Evolutionary conservation across 2,329 filamentous ascomycete genomes (phyloP).

Genomic region (Hypomyces rosellus): DNA sequence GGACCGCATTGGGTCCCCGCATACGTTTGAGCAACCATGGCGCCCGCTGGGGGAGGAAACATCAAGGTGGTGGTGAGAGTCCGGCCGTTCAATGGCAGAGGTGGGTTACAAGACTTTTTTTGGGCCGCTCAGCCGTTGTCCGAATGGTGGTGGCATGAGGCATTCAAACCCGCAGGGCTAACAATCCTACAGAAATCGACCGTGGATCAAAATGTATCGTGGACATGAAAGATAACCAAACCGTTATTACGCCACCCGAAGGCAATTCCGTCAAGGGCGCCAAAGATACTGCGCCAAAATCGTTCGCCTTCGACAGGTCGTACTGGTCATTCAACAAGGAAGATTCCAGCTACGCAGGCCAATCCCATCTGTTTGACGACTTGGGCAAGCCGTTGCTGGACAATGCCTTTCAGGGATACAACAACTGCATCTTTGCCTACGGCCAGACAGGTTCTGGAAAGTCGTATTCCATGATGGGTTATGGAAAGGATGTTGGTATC

Average conservation of each 20-base stretch:
- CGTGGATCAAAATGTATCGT: conserved; percentile 94
- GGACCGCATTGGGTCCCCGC: conserved; percentile 32
- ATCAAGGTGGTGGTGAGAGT: conserved; percentile 99
- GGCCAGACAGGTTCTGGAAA: conserved; percentile 98
- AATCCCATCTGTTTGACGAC: conserved; percentile 83
- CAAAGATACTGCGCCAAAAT: conserved; percentile 69
- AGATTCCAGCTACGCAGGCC: conserved; percentile 78
- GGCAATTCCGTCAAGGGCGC: conserved; percentile 56
- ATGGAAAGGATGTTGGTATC: conserved; percentile 90
- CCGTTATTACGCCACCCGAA: conserved; percentile 69
- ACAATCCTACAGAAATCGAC: conserved; percentile 63
- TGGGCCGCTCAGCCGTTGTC: conserved; percentile 1
- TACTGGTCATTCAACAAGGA: conserved; percentile 95
- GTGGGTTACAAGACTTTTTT: conserved; percentile 53
- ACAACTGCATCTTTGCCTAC: conserved; percentile 99
- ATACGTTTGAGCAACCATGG: conserved; percentile 27
- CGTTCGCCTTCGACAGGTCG: conserved; percentile 92
- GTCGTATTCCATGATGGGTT: conserved; percentile 99
- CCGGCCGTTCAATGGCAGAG: conserved; percentile 92
- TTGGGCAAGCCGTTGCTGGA: conserved; percentile 85
- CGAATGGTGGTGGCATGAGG: neutral
- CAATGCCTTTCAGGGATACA: conserved; percentile 97
- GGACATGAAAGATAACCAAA: conserved; percentile 91
- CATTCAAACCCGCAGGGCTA: conserved; percentile 12
- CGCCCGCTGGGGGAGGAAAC: conserved; percentile 72